A percentile compares a stretch with the other conserved stretches of the same genome.
phyloP scores from a whole-genome alignment of 108 stramenopile species.

The Aurantiochytrium sp. region DNA sequence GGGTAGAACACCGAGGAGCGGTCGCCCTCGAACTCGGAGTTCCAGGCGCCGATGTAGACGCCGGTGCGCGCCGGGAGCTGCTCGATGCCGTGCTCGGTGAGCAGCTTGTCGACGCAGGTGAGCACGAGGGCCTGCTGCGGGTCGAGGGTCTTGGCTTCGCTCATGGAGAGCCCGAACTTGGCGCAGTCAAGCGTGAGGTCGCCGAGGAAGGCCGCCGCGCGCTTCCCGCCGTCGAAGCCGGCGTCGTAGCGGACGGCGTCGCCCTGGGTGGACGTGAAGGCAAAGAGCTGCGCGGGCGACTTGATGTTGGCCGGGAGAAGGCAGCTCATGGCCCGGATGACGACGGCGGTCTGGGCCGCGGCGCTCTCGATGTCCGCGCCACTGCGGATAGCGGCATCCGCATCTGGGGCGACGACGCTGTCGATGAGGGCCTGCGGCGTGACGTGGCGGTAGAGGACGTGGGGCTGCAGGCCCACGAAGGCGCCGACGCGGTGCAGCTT shows the following conservation, averaged over 20 bases:
- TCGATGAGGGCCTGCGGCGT: neutral
- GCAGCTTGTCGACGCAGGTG: neutral
- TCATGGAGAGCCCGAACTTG: constrained; percentile 7
- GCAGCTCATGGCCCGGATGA: constrained; percentile 26
- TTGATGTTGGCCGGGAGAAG: constrained; percentile 5
- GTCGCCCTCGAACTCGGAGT: constrained; percentile 12
- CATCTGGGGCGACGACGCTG: neutral
- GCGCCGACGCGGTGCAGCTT: neutral
- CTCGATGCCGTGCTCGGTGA: neutral
- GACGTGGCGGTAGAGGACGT: neutral
- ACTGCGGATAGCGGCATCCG: too few species aligned
- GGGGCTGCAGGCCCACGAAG: constrained; percentile 1
- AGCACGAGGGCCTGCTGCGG: constrained; percentile 27
- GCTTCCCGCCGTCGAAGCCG: constrained; percentile 14
- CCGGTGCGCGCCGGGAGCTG: neutral
- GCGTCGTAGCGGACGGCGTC: constrained; percentile 20
- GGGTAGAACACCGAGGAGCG: constrained; percentile 8
- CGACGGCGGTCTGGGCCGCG: neutral
- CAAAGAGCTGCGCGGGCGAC: neutral
- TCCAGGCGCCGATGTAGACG: neutral
- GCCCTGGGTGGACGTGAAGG: constrained; percentile 8
- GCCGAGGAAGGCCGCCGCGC: neutral
- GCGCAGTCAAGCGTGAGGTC: neutral
- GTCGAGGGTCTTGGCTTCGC: neutral
- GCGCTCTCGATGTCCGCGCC: too few species aligned